Conservation (phyloP, 2,329 filamentous ascomycete genomes). For the Trichoderma citrinoviride region DNA sequence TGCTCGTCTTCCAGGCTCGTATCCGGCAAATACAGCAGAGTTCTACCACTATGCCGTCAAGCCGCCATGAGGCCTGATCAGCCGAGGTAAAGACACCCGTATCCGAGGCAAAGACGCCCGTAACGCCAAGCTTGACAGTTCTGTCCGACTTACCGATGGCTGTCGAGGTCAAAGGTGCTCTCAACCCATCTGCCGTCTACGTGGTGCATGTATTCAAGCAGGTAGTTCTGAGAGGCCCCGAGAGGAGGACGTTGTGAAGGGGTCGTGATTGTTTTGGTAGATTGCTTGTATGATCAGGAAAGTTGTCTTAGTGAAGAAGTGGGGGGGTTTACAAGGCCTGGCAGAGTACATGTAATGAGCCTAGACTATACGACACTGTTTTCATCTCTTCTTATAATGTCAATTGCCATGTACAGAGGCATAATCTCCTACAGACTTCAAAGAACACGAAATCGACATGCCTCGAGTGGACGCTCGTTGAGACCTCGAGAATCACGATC, state of each 20-base stretch:
- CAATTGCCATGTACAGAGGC: neutral
- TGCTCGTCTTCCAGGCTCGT: slow-evolving; percentile 11
- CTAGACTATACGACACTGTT: too few relatives aligned
- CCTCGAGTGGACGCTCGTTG: too few relatives aligned
- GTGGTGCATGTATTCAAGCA: neutral
- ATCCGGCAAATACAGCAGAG: slow-evolving; percentile 2
- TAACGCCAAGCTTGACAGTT: neutral
- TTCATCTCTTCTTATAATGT: too few relatives aligned
- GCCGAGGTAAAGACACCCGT: neutral
- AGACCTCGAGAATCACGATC: neutral
- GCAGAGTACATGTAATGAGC: too few relatives aligned
- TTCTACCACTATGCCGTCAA: slow-evolving; percentile 4
- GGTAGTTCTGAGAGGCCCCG: slow-evolving; percentile 3
- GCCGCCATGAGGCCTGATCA: slow-evolving; percentile 2
- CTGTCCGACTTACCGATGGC: slow-evolving; percentile 10
- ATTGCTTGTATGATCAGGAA: neutral
- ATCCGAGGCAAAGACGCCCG: neutral
- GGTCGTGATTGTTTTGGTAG: neutral
- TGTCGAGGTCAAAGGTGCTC: slow-evolving; percentile 4
- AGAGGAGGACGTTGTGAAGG: slow-evolving; percentile 1
- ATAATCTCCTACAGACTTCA: neutral
- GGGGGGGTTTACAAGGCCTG: too few relatives aligned
- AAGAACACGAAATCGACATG: neutral
- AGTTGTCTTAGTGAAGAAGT: neutral
- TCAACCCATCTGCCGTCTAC: slow-evolving; percentile 3